Conservation (phyloP, 164 flowering plant genomes). For the Piper betle region DNA sequence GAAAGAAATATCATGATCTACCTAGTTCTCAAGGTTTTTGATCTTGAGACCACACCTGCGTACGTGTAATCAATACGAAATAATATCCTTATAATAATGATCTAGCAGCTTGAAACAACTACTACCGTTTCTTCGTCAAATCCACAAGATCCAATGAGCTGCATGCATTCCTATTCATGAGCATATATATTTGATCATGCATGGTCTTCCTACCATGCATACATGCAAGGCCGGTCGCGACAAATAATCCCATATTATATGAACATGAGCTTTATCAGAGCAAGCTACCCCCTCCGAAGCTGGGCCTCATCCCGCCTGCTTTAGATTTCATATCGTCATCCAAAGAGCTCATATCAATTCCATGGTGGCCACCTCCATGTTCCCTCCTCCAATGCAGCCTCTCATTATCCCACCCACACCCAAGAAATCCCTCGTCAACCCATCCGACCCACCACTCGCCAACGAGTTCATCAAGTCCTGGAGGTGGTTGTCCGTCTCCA, state of each 20-base stretch:
- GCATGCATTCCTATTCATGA: too few relatives aligned
- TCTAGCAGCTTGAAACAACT: too few relatives aligned
- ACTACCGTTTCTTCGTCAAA: too few relatives aligned
- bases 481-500: slow-evolving; percentile 30
- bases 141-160: too few relatives aligned
- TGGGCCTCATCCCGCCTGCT: slow-evolving; percentile 10
- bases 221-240: not conserved
- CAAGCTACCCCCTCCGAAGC: slow-evolving; percentile 34
- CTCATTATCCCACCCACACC: slow-evolving; percentile 69
- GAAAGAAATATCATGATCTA: too few relatives aligned
- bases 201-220: slow-evolving; percentile 8
- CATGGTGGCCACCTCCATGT: slow-evolving; percentile 22
- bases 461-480: slow-evolving; percentile 54
- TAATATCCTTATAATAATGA: too few relatives aligned
- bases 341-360: slow-evolving; percentile 23
- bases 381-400: slow-evolving; percentile 22
- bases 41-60: too few relatives aligned
- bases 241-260: not conserved
- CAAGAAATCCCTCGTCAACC: slow-evolving; percentile 59
- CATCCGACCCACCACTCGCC: slow-evolving; percentile 37
- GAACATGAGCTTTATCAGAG: slow-evolving; percentile 14
- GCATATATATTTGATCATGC: too few relatives aligned
- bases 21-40: too few relatives aligned
- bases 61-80: too few relatives aligned
- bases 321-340: slow-evolving; percentile 28